These are phyloP conservation scores for Xerocomus cyaneibrunnescens DNA, from an alignment of 1,284 basidiomycete genomes.

Conservation along the genomic window DNA sequence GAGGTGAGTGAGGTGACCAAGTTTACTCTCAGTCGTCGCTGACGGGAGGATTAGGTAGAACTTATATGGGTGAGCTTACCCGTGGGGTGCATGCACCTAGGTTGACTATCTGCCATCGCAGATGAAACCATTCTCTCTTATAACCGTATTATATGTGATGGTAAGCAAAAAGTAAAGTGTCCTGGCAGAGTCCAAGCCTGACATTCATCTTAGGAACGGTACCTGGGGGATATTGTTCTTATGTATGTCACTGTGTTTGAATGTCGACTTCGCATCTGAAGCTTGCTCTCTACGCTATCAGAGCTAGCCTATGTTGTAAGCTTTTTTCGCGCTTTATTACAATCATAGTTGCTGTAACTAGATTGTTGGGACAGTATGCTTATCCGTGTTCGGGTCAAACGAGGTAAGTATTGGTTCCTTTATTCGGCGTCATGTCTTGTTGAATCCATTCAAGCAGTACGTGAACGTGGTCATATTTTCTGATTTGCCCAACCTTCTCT, in stretches of 20 bases:
- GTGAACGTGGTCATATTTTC: slow-evolving; percentile 10
- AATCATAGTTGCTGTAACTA: not conserved
- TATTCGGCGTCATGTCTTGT: not conserved
- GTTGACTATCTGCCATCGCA: slow-evolving; percentile 7
- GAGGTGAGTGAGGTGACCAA: slow-evolving; percentile 21
- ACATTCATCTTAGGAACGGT: slow-evolving; percentile 27
- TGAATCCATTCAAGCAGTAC: slow-evolving; percentile 25
- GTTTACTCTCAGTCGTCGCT: not conserved
- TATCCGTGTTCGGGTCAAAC: slow-evolving; percentile 17
- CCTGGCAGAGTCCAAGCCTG: not conserved
- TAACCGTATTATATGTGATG: slow-evolving; percentile 27
- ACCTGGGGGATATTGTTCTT: slow-evolving; percentile 33
- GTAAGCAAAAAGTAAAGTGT: slow-evolving; percentile 16
- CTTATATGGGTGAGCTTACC: slow-evolving; percentile 32
- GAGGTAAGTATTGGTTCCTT: slow-evolving; percentile 16
- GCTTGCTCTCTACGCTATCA: slow-evolving; percentile 1
- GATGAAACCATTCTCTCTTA: slow-evolving; percentile 28
- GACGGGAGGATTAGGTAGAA: slow-evolving; percentile 24
- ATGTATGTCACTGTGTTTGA: slow-evolving; percentile 20
- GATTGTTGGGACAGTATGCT: slow-evolving; percentile 22
- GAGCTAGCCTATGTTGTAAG: slow-evolving; percentile 23
- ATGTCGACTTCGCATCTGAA: slow-evolving; percentile 5
- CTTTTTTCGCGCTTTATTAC: not conserved
- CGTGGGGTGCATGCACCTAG: not conserved
- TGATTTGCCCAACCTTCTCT: slow-evolving; percentile 2